These are phyloP conservation scores for Ophiostoma tasmaniense DNA, from an alignment of 2,329 filamentous ascomycete species.

Conservation along the genomic window DNA sequence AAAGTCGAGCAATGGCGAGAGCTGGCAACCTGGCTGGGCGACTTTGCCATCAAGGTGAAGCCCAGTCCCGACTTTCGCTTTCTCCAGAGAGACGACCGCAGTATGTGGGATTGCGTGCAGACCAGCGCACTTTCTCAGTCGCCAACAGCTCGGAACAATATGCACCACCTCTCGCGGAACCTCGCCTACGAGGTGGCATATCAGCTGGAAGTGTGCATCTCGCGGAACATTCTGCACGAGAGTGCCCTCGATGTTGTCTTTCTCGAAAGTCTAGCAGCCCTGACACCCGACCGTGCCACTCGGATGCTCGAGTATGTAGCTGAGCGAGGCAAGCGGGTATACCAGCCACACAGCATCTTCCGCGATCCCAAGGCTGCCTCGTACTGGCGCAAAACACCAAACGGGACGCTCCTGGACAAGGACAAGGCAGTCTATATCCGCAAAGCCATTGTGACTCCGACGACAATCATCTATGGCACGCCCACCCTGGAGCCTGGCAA, in stretches of 20 bases:
- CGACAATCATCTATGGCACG: conserved; percentile 67
- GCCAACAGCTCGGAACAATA: conserved; percentile 9
- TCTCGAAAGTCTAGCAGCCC: conserved; percentile 47
- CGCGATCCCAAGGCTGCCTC: conserved; percentile 40
- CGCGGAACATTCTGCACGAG: conserved; percentile 66
- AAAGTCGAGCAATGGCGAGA: conserved; percentile 27
- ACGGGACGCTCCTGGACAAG: conserved; percentile 12
- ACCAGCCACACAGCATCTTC: conserved; percentile 67
- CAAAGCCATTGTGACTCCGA: conserved; percentile 75
- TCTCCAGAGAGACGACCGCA: conserved; percentile 19
- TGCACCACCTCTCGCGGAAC: conserved; percentile 18
- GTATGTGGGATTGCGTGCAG: conserved; percentile 21
- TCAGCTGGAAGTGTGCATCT: conserved; percentile 90
- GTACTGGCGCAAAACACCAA: conserved; percentile 28
- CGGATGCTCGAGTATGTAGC: conserved; percentile 67
- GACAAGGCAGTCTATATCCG: conserved; percentile 44
- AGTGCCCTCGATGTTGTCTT: conserved; percentile 63
- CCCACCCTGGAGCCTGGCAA: conserved; percentile 83
- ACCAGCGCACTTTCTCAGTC: neutral
- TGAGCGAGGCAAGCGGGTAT: conserved; percentile 52
- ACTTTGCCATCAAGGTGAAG: conserved; percentile 56
- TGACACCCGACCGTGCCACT: conserved; percentile 46
- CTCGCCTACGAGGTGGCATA: conserved; percentile 71
- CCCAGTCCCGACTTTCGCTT: conserved; percentile 16
- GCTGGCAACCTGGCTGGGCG: conserved; percentile 49